Conservation (phyloP, 1,284 basidiomycete genomes). For the Leccinum pachyderme region DNA sequence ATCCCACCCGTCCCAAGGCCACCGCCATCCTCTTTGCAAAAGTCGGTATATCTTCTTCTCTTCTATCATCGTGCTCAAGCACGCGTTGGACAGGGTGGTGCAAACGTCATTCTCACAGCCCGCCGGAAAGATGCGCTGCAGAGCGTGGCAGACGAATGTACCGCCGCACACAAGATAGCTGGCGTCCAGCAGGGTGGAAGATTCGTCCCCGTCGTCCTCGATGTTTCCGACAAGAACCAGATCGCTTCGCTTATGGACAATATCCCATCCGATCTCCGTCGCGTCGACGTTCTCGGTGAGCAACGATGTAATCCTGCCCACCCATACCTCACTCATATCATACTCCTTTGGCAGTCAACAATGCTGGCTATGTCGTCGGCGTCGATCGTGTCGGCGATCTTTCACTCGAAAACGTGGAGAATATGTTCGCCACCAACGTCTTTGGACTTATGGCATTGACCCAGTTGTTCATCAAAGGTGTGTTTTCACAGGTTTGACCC, state of each 20-base stretch:
- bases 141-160: conserved; percentile 63
- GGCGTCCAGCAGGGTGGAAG: conserved; percentile 70
- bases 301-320: background rate
- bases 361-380: conserved; percentile 85
- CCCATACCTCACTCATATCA: background rate
- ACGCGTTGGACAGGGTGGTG: conserved; percentile 54
- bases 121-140: conserved; percentile 65
- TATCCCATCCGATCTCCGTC: conserved; percentile 63
- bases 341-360: conserved; percentile 60
- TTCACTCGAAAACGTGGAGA: conserved; percentile 69
- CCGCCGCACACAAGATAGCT: conserved; percentile 67
- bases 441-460: conserved; percentile 84
- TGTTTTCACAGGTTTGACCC: conserved; percentile 10
- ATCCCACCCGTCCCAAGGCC: conserved; percentile 45
- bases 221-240: conserved; percentile 73
- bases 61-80: background rate
- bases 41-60: conserved; percentile 38
- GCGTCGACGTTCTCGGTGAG: conserved; percentile 75
- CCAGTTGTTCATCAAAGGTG: conserved; percentile 74
- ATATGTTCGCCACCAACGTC: conserved; percentile 94
- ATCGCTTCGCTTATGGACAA: conserved; percentile 65
- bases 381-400: conserved; percentile 82
- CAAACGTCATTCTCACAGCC: conserved; percentile 75
- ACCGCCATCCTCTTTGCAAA: conserved; percentile 84
- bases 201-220: conserved; percentile 65